Percentiles rank a stretch among this genome's conserved stretches.
phyloP scores from a whole-genome alignment of 208 protist genomes.

The Leishmania lainsoni region DNA sequence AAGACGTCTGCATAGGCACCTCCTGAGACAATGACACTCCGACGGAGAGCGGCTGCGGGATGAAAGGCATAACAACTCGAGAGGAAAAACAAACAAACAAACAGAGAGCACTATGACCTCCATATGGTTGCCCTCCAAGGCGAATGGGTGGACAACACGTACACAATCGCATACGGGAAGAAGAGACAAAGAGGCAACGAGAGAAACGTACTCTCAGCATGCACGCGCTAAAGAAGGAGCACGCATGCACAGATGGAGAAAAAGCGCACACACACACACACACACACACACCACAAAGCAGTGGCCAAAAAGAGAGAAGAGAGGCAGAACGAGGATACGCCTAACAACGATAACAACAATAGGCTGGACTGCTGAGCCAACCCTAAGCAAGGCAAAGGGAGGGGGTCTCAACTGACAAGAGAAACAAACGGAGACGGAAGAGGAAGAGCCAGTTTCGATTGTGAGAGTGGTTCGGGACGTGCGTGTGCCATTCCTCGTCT shows the following conservation, averaged over 20 bases:
- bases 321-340: neutral
- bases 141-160: constrained; percentile 5
- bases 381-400: neutral
- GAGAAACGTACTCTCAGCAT: neutral
- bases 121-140: neutral
- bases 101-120: neutral
- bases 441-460: neutral
- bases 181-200: neutral
- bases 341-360: neutral
- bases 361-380: neutral
- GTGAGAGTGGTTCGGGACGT: neutral
- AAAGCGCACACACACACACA: too few species aligned
- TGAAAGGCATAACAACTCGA: neutral
- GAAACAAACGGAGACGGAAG: neutral
- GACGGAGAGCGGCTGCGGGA: neutral
- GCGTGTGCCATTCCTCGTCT: neutral
- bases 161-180: neutral
- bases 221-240: neutral
- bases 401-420: neutral
- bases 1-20: neutral
- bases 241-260: neutral
- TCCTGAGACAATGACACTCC: neutral
- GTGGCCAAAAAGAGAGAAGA: neutral
- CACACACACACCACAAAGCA: too few species aligned
- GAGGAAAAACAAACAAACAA: constrained; percentile 8